Conservation (phyloP, 108 stramenopile genomes). For the Skeletonema tropicum region DNA sequence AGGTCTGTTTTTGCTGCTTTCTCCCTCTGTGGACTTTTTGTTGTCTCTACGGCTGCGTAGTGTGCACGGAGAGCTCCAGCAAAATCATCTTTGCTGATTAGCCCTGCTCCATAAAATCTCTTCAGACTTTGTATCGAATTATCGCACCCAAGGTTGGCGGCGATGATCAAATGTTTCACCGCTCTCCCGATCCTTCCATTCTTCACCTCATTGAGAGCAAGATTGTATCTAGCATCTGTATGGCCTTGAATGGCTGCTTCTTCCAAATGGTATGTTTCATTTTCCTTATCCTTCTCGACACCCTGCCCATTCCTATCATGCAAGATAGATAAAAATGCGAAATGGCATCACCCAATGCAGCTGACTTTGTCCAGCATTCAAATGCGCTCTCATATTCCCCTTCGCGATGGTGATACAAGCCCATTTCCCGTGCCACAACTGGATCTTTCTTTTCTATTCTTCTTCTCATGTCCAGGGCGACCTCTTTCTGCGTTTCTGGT, state of each 20-base stretch:
- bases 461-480: neutral
- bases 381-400: neutral
- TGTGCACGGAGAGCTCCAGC: too few species aligned
- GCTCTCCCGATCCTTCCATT: neutral
- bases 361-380: neutral
- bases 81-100: neutral
- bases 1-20: neutral
- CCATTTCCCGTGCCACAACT: neutral
- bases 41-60: neutral
- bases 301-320: neutral
- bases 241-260: conserved; percentile 1
- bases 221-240: neutral
- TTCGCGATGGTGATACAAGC: neutral
- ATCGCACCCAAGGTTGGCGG: too few species aligned
- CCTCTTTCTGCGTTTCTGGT: neutral
- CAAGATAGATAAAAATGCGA: neutral
- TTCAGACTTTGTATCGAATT: too few species aligned
- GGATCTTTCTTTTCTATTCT: neutral
- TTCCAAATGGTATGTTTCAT: neutral
- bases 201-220: neutral
- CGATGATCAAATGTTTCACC: too few species aligned
- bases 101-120: neutral
- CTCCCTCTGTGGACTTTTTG: neutral
- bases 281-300: neutral
- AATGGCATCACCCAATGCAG: neutral